phyloP scores from a whole-genome alignment of 306 rosid species.

The Styphnolobium japonicum region DNA sequence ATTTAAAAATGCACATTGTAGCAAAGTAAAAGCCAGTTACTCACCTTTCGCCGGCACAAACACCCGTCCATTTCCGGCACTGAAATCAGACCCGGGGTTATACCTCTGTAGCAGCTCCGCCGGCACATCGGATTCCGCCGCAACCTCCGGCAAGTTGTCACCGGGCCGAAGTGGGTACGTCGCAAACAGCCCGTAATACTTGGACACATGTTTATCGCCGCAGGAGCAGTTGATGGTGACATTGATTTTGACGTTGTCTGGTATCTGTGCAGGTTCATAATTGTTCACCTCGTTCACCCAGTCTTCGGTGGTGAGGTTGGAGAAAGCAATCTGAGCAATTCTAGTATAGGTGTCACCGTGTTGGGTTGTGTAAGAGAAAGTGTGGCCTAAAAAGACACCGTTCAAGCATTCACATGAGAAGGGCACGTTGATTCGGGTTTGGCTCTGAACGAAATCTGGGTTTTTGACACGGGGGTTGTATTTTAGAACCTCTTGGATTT shows the following conservation, averaged over 20 bases:
- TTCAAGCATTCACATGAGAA: conserved; percentile 61
- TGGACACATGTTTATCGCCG: conserved; percentile 51
- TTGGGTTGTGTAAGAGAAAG: conserved; percentile 42
- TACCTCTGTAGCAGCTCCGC: conserved; percentile 40
- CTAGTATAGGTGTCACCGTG: conserved; percentile 20
- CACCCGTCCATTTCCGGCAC: conserved; percentile 38
- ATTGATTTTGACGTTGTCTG: conserved; percentile 22
- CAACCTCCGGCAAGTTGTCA: conserved; percentile 31
- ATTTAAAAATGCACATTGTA: not conserved
- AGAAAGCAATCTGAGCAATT: conserved; percentile 30
- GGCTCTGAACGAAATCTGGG: not conserved
- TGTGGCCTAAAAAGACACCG: conserved; percentile 50
- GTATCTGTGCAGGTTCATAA: conserved; percentile 4
- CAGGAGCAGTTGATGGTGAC: conserved; percentile 71
- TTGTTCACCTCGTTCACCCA: conserved; percentile 46
- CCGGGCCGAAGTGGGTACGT: conserved; percentile 48
- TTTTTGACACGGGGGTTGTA: conserved; percentile 38
- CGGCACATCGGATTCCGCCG: conserved; percentile 35
- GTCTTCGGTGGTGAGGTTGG: conserved; percentile 47
- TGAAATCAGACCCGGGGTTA: conserved; percentile 41
- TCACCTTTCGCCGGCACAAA: conserved; percentile 82
- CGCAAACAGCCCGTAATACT: conserved; percentile 45
- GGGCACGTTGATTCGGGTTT: conserved; percentile 45
- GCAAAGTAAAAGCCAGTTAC: not conserved
- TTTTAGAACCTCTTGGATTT: conserved; percentile 35